Evolutionary conservation across 805 yeast species (phyloP).

Genomic region (Candida succiphila): DNA sequence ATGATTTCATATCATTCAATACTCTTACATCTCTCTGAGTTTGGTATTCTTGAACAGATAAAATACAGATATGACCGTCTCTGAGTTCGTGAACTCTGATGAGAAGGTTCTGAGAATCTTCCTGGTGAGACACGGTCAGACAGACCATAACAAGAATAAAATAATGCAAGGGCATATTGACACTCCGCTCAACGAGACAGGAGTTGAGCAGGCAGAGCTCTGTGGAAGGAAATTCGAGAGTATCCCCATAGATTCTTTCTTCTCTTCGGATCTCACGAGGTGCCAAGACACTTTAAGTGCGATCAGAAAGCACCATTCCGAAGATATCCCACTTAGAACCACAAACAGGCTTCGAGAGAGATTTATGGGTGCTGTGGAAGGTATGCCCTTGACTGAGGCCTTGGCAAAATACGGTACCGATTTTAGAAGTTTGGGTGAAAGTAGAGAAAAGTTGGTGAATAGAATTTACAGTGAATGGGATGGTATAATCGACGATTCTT

Average conservation of each 20-base stretch:
- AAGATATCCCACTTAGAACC: slow-evolving; percentile 16
- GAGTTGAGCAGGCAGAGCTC: slow-evolving; percentile 47
- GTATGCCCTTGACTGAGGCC: slow-evolving; percentile 63
- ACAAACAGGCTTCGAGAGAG: slow-evolving; percentile 57
- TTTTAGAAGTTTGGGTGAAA: slow-evolving; percentile 63
- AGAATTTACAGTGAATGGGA: slow-evolving; percentile 43
- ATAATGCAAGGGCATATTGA: slow-evolving; percentile 76
- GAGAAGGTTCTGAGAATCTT: slow-evolving; percentile 27
- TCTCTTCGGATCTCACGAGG: slow-evolving; percentile 45
- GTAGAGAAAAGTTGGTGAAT: slow-evolving; percentile 29
- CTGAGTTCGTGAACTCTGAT: slow-evolving; percentile 10
- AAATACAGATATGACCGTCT: slow-evolving; percentile 11
- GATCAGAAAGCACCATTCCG: slow-evolving; percentile 22
- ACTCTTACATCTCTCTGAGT: no score
- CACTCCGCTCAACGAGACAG: slow-evolving; percentile 51
- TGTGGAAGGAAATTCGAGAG: slow-evolving; percentile 37
- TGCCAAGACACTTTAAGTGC: slow-evolving; percentile 49
- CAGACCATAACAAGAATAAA: slow-evolving; percentile 58
- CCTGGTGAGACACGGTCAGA: slow-evolving; percentile 77
- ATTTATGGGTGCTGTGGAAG: slow-evolving; percentile 71
- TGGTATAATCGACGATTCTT: slow-evolving; percentile 27
- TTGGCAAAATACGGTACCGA: slow-evolving; percentile 42
- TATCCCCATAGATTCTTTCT: slow-evolving; percentile 33
- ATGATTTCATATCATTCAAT: no score
- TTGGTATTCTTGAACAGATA: no score